These are phyloP conservation scores for Lagenidium sp. DNA, from an alignment of 352 stramenopile genomes.

Conservation along the genomic window DNA sequence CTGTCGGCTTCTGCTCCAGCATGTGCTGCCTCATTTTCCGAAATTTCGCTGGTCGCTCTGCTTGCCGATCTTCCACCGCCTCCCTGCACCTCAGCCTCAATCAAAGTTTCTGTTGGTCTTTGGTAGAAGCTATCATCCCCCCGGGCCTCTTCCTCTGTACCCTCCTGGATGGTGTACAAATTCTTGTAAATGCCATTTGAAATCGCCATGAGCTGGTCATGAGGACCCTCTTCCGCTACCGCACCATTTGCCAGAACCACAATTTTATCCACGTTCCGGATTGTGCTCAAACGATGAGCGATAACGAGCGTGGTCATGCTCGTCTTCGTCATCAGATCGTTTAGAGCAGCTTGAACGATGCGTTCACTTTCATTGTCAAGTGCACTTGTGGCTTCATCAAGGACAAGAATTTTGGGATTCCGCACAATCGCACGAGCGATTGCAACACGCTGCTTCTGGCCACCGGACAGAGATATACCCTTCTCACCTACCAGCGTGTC, in stretches of 20 bases:
- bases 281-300: conserved; percentile 37
- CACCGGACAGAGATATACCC: conserved; percentile 76
- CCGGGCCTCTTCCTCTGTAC: too few relatives aligned
- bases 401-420: conserved; percentile 36
- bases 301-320: conserved; percentile 56
- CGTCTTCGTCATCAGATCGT: conserved; percentile 18
- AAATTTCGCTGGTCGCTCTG: neutral
- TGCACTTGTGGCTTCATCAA: conserved; percentile 55
- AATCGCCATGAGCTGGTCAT: conserved; percentile 31
- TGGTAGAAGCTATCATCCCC: neutral
- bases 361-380: conserved; percentile 39
- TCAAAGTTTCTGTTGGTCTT: neutral
- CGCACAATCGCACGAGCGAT: conserved; percentile 43
- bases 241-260: conserved; percentile 20
- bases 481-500: conserved; percentile 57
- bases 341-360: conserved; percentile 30
- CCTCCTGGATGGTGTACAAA: conserved; percentile 53
- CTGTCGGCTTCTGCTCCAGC: too few relatives aligned
- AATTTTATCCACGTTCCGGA: conserved; percentile 38
- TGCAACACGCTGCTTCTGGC: conserved; percentile 37
- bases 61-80: too few relatives aligned
- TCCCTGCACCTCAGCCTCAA: too few relatives aligned
- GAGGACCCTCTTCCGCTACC: conserved; percentile 26
- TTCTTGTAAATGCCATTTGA: conserved; percentile 72
- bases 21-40: too few relatives aligned